Evolutionary conservation across 768 basidiomycete species (phyloP).

Genomic region (Lactarius psammicola): DNA sequence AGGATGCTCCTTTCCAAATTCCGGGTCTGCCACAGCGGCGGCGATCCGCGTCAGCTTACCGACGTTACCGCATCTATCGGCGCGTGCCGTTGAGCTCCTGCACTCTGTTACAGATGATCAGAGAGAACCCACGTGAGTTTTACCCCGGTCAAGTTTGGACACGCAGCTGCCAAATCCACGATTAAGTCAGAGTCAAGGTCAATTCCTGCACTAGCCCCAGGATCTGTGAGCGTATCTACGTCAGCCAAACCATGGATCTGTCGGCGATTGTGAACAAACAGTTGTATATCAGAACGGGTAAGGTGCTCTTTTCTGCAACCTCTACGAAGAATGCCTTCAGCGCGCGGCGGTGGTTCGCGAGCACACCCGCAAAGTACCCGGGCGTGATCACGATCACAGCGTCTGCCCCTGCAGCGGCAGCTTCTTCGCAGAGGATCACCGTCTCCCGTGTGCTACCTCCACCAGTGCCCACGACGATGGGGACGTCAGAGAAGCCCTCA

Average conservation of each 20-base stretch:
- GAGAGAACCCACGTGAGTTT: conserved; percentile 73
- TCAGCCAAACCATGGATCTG: not conserved
- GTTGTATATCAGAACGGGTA: conserved; percentile 88
- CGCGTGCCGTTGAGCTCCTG: conserved; percentile 13
- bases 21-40: conserved; percentile 55
- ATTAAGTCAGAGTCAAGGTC: conserved; percentile 90
- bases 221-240: conserved; percentile 51
- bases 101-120: not conserved
- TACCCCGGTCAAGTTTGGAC: conserved; percentile 78
- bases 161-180: conserved; percentile 70
- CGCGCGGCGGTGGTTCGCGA: conserved; percentile 59
- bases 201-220: conserved; percentile 84
- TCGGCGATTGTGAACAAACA: conserved; percentile 43
- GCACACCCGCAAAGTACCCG: conserved; percentile 82
- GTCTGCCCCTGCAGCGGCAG: conserved; percentile 84
- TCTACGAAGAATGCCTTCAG: conserved; percentile 79
- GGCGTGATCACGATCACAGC: conserved; percentile 81
- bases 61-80: conserved; percentile 77
- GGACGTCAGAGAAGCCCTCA: conserved; percentile 54
- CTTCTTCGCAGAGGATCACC: conserved; percentile 68
- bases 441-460: conserved; percentile 83
- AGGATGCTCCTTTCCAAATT: conserved; percentile 59
- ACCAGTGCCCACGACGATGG: conserved; percentile 82
- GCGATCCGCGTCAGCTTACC: conserved; percentile 88
- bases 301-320: conserved; percentile 73